These are phyloP conservation scores for Penicillium sp. DNA, from an alignment of 2,329 filamentous ascomycete genomes.

Conservation along the genomic window DNA sequence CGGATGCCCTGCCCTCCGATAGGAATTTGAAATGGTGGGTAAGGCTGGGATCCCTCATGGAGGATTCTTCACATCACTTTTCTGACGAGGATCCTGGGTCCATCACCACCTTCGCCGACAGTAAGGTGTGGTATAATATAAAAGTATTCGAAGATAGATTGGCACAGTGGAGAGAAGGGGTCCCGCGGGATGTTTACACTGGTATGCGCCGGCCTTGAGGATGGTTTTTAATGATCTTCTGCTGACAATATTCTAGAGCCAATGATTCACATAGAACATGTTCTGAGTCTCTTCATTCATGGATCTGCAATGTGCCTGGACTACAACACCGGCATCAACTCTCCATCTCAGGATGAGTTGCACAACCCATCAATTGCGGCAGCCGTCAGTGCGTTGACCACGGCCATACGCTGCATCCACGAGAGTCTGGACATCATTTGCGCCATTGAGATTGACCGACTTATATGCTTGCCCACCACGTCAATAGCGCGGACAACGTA, in stretches of 20 bases:
- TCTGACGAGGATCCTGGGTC: slow-evolving; percentile 56
- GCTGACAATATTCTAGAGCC: slow-evolving; percentile 40
- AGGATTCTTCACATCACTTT: slow-evolving; percentile 61
- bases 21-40: slow-evolving; percentile 50
- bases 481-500: slow-evolving; percentile 65
- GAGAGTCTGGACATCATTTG: slow-evolving; percentile 58
- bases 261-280: slow-evolving; percentile 55
- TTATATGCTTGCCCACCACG: slow-evolving; percentile 61
- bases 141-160: slow-evolving; percentile 58
- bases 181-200: slow-evolving; percentile 47
- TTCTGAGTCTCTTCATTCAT: slow-evolving; percentile 64
- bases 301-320: slow-evolving; percentile 64
- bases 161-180: slow-evolving; percentile 50
- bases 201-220: slow-evolving; percentile 41
- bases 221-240: neutral
- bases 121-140: slow-evolving; percentile 56
- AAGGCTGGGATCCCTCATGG: slow-evolving; percentile 54
- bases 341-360: slow-evolving; percentile 17
- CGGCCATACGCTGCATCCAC: slow-evolving; percentile 60
- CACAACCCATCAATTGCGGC: slow-evolving; percentile 43
- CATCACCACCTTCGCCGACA: slow-evolving; percentile 49
- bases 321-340: slow-evolving; percentile 37
- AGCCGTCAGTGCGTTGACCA: slow-evolving; percentile 58
- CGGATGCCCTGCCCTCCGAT: slow-evolving; percentile 51
- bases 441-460: slow-evolving; percentile 48